Base-by-base conservation (phyloP, 1,284 basidiomycete species). In the Paramarasmius palmivorus region DNA sequence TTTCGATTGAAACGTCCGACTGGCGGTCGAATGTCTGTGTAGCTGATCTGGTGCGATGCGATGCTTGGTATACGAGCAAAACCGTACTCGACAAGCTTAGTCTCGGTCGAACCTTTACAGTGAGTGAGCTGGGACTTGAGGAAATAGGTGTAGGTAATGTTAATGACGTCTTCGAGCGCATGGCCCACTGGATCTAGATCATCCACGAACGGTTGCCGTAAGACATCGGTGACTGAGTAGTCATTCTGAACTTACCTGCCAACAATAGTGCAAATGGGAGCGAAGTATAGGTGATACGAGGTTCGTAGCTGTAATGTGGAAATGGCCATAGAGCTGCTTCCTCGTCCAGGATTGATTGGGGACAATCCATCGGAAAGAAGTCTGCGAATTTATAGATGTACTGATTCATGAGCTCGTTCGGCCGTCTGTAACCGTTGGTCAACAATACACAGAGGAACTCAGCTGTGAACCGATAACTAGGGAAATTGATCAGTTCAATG, bases 401-500 rank as follows among this genome's bases (percentile, higher is more conserved):
- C 25, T 1, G 1, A 14, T 55, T 48, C 2, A 55, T 22, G 6
- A 55, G 42, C 12, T 15, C 15, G 26, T 55, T n/a, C 1, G 50
- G 35, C 7, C 34, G 34, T 1, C 29, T 15, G 17, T 47, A 47
- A 8, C 54, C 54, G 29, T 52, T 34, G 5, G 51, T 35, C 7
- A 55, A 32, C 6, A 52, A 20, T 7, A 47, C 10, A 3, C 49
- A 36, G 4, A 55, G 25, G 29, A 34, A 55, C 41, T 51, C 49
- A 1, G 45, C 54, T 35, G 54, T 55, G 15, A 55, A 55, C 8
- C 49, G 44, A 45, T 48, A 46, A 17, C 54, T 55, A n/a, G 12
- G 1, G n/a, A 44, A 2, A 15, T 2, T n/a, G 19, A 2, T 15
- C 22, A n/a, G 5, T 8, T 22, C 17, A 23, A 14, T 2, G 9